Evolutionary conservation across 1,284 basidiomycete genomes (phyloP), one percentile per base, ranked within the genome.

Genomic region (Xanthoconium separans): DNA sequence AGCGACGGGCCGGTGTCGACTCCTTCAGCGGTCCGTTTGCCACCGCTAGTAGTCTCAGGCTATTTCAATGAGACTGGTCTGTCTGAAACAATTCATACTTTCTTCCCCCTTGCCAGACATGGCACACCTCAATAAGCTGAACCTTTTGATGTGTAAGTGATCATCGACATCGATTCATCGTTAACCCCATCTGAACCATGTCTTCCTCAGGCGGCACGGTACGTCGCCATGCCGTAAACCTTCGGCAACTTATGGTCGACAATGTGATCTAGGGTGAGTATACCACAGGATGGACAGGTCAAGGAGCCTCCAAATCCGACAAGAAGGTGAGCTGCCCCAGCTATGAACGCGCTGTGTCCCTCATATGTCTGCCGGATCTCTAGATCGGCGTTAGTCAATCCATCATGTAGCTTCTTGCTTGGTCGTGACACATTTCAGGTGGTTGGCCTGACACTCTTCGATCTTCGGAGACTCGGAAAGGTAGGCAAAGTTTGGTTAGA

Each of bases 211-310:
- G 87, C 67, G 87, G 86, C 63, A 85, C 87, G 57, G 84, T 84
- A 67, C 63, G 78, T 70, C 29, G 22, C 40, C 31, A 40, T 20
- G 12, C 41, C 29, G 13, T 20, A n/a, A n/a, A 24, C 13, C 33
- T 27, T 11, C 7, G 18, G n/a, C 37, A 24, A 33, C 30, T 9
- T 16, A 36, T 31, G n/a, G 44, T 42, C 50, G 3, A 40, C 42
- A 18, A 43, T 40, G 5, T 33, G 29, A 49, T 22, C 18, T 16
- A 88, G 86, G 90, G 90, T 46, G 89, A 95, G 76, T 95, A 96
- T 73, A 96, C 94, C 54, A 96, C 94, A 50, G 94, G 94, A 69
- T 95, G 91, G 87, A 93, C 92, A 6, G 87, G 85, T 16, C 83
- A 86, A 34, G 91, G 93, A n/a, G 89, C 90, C 43, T 95, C 93